These are phyloP conservation scores for Mycena citricolor DNA, from an alignment of 1,284 basidiomycete species.

Conservation along the genomic window DNA sequence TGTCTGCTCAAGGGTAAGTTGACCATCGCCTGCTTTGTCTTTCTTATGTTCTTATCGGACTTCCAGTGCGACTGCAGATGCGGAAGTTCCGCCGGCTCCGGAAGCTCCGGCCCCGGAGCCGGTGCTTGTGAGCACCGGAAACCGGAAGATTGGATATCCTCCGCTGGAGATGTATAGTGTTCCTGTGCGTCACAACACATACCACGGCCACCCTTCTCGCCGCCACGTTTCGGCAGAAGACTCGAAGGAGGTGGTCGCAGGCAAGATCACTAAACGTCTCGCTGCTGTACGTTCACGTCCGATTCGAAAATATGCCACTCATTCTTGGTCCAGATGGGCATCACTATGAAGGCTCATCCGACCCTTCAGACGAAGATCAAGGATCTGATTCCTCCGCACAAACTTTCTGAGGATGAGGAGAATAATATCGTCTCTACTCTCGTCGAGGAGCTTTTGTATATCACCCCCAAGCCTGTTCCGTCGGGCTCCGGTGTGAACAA, in stretches of 20 bases:
- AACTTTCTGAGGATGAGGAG: slow-evolving; percentile 50
- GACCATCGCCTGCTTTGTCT: slow-evolving; percentile 5
- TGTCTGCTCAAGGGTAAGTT: slow-evolving; percentile 23
- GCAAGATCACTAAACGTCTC: slow-evolving; percentile 49
- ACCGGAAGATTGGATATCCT: slow-evolving; percentile 51
- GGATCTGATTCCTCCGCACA: slow-evolving; percentile 46
- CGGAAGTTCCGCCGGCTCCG: slow-evolving; percentile 8
- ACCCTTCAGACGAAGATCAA: slow-evolving; percentile 51
- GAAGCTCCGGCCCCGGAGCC: slow-evolving; percentile 19
- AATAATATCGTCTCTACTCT: slow-evolving; percentile 64
- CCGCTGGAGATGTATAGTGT: slow-evolving; percentile 60
- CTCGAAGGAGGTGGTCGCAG: slow-evolving; percentile 36
- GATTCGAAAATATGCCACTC: slow-evolving; percentile 10
- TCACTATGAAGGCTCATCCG: slow-evolving; percentile 55
- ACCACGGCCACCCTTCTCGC: slow-evolving; percentile 34
- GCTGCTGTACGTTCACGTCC: slow-evolving; percentile 43
- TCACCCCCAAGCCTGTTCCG: slow-evolving; percentile 34
- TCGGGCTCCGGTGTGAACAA: slow-evolving; percentile 33
- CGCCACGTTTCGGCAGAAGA: slow-evolving; percentile 27
- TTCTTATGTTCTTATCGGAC: slow-evolving; percentile 4
- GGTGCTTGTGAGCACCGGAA: slow-evolving; percentile 48
- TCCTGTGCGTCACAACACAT: slow-evolving; percentile 41
- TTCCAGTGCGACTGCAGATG: slow-evolving; percentile 5
- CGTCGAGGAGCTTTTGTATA: slow-evolving; percentile 57
- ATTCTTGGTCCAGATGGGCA: slow-evolving; percentile 61